Base-by-base conservation (phyloP, 495 filamentous ascomycete genomes). In the Hyaloscypha hepaticicola region DNA sequence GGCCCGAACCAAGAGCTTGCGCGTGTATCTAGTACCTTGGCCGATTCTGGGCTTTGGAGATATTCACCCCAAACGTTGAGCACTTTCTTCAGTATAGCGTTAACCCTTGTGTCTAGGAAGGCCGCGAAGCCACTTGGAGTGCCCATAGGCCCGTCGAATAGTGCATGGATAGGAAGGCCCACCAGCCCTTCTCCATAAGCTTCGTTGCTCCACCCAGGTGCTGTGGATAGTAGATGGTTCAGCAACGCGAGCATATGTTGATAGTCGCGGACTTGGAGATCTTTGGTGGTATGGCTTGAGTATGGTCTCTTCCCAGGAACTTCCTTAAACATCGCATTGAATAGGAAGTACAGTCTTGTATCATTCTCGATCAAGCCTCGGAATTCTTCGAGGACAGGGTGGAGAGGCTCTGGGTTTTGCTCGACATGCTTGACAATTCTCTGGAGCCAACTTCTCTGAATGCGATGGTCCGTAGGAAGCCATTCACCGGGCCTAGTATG, bases 31-130 rank as follows among this genome's bases (percentile, higher is more conserved):
- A 91, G 77, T 0, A 88, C 87, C 19, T 81, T 70, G 1, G 83
- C 83, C 0, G 87, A 90, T 38, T 80, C 76, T 0, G 82, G 79
- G 0, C 84, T 83, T 66, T 70, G 70, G 14, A 93, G 73, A 58
- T 81, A 90, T 16, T 79, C 78, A 25, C 80, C 87, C 89, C 88
- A 92, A 41, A 80, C 79, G 66, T 88, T 83, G 9, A 93, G 74
- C 11, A 92, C 76, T 65, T 87, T 87, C 76, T 88, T 87, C n/a
- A 90, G 64, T 75, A 85, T 83, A 19, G 68, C 74, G 64, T 92
- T 92, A 58, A 93, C 85, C 4, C 89, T 83, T 0, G 83, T 82
- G 58, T 87, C 81, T 0, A 89, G 72, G 71, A 90, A 92, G 1
- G 83, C 83, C 0, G 86, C 85, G 62, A 85, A 84, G 0, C 89